phyloP scores from a whole-genome alignment of 352 stramenopile genomes.

The Globisporangium paroecandrum region DNA sequence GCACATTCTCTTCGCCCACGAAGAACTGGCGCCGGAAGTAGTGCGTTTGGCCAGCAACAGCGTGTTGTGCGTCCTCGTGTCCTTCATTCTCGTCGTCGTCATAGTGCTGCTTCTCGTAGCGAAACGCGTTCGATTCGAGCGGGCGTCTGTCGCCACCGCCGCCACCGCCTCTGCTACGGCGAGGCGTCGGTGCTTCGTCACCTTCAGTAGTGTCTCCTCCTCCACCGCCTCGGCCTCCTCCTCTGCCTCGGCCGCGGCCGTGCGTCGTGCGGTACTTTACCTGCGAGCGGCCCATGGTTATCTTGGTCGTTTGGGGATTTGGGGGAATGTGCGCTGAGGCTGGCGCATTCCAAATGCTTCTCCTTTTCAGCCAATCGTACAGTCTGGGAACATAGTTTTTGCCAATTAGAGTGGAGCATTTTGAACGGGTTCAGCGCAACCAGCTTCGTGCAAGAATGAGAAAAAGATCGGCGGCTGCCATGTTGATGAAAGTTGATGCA shows the following conservation, averaged over 20 bases:
- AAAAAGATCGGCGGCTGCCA: too few relatives aligned
- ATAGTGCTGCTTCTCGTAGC: conserved; percentile 44
- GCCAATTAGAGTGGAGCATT: too few relatives aligned
- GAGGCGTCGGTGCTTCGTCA: background rate
- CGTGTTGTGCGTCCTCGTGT: conserved; percentile 19
- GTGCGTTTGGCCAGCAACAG: conserved; percentile 8
- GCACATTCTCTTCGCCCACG: conserved; percentile 49
- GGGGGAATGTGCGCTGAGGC: background rate
- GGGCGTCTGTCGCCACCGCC: conserved; percentile 18
- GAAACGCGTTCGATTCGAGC: conserved; percentile 71
- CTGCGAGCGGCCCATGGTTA: conserved; percentile 62
- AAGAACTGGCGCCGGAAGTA: conserved; percentile 55
- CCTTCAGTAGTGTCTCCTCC: background rate
- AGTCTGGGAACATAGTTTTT: too few relatives aligned
- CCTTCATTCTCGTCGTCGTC: conserved; percentile 19
- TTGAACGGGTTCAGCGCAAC: too few relatives aligned
- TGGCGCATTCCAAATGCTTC: too few relatives aligned
- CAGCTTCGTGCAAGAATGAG: too few relatives aligned
- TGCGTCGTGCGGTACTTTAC: conserved; percentile 63
- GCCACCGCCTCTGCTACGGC: conserved; percentile 10
- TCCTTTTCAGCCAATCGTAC: too few relatives aligned
- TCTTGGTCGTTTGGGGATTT: background rate
- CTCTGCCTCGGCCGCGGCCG: conserved; percentile 40
- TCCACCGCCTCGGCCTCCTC: conserved; percentile 18
- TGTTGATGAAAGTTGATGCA: background rate